Base-by-base conservation (phyloP, 257 asterid genomes). In the Penstemon davidsonii region DNA sequence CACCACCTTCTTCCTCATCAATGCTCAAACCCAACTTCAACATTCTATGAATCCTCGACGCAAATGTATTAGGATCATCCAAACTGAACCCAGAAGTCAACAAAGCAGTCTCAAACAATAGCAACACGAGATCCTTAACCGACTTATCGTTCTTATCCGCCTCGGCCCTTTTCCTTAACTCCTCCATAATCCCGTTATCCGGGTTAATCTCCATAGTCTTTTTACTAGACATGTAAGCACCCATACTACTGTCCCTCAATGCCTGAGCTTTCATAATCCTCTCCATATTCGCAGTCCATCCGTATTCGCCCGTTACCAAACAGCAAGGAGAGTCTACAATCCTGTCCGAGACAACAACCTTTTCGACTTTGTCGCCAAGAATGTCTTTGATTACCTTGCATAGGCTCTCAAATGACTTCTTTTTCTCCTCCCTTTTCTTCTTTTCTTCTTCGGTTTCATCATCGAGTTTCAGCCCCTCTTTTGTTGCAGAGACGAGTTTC, bases 201-300 rank as follows among this genome's bases (percentile, higher is more conserved):
- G 95, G 96, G 43, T 90, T 90, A 4, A 90, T 90, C 70, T 88
- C 97, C 96, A 90, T 85, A 0, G 97, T 90, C 70, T 90, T 90
- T 92, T 90, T 88, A 76, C 96, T 88, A 4, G 96, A 86, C 96
- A 90, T 88, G 80, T 90, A 90, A 2, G 89, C 56, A 2, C 95
- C 15, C 97, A 90, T 88, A 83, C 89, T 84, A 52, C 73, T 80
- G 33, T 90, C 96, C 75, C 96, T 85, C 74, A 90, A 39, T 0
- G 95, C 94, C 76, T 90, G 95, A 1, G 95, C 97, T 55, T 85
- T 85, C 92, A 87, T 87, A 25, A 89, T 87, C 75, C 95, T 82
- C 45, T 87, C 96, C 93, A 86, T 90, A 64, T 88, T 90, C 0
- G 96, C 96, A 0, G 88, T 86, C 96, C 96, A 87, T 0, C 94